A percentile compares a stretch with the other conserved stretches of the same genome.
phyloP scores from a whole-genome alignment of 2,329 filamentous ascomycete genomes.

The Scopulariopsis brevicaulis region DNA sequence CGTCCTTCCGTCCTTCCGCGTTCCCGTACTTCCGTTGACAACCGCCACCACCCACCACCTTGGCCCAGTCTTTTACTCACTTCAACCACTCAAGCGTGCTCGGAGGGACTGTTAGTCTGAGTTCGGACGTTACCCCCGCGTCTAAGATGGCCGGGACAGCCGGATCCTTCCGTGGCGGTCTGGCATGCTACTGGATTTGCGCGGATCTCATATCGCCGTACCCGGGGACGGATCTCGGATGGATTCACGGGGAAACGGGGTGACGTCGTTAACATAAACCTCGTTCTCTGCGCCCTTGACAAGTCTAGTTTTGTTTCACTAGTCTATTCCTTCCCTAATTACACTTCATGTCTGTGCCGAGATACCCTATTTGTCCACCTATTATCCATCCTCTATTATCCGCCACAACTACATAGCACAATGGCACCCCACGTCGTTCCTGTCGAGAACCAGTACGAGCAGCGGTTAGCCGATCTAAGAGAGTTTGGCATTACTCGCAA shows the following conservation, averaged over 20 bases:
- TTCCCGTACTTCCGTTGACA: background rate
- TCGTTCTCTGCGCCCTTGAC: too few relatives aligned
- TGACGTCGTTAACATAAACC: too few relatives aligned
- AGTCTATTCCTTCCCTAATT: background rate
- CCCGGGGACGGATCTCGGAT: too few relatives aligned
- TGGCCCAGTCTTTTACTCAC: background rate
- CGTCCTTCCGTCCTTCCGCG: slow-evolving; percentile 7
- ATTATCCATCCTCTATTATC: slow-evolving; percentile 2
- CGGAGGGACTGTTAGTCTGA: too few relatives aligned
- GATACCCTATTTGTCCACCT: background rate
- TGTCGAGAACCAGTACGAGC: background rate
- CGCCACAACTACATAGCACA: background rate
- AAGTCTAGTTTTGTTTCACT: too few relatives aligned
- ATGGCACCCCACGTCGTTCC: slow-evolving; percentile 32
- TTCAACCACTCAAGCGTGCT: too few relatives aligned
- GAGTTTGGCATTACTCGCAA: slow-evolving; percentile 34
- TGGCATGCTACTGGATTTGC: too few relatives aligned
- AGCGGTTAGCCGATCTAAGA: slow-evolving; percentile 14
- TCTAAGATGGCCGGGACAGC: too few relatives aligned
- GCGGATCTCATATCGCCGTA: too few relatives aligned
- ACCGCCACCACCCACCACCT: background rate
- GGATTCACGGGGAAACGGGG: too few relatives aligned
- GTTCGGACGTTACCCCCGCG: too few relatives aligned
- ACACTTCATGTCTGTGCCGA: background rate
- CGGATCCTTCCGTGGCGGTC: too few relatives aligned